These are phyloP conservation scores for Cladosporium sphaerospermum DNA, from an alignment of 2,329 filamentous ascomycete species.

Conservation along the genomic window DNA sequence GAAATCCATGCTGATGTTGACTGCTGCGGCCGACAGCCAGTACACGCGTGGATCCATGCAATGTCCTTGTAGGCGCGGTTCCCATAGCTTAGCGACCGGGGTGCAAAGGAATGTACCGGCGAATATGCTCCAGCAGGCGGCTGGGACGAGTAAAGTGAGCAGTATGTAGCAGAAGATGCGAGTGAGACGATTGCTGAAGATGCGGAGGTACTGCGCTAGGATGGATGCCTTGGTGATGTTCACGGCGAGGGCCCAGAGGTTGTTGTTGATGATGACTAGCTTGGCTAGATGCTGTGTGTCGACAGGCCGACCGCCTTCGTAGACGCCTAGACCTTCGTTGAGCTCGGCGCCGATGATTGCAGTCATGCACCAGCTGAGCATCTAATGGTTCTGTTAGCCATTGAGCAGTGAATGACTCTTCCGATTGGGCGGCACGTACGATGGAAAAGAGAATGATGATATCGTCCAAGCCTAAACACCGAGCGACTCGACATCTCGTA, in stretches of 20 bases:
- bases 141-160: slow-evolving; percentile 27
- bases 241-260: slow-evolving; percentile 29
- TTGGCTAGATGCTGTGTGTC: slow-evolving; percentile 21
- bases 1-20: slow-evolving; percentile 42
- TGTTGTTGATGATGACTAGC: slow-evolving; percentile 29
- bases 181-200: slow-evolving; percentile 35
- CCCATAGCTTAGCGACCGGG: slow-evolving; percentile 39
- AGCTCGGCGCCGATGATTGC: slow-evolving; percentile 23
- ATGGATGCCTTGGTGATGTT: slow-evolving; percentile 43
- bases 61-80: slow-evolving; percentile 24
- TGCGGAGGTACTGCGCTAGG: slow-evolving; percentile 44
- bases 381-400: slow-evolving; percentile 12
- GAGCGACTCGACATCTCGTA: slow-evolving; percentile 28
- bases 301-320: slow-evolving; percentile 9
- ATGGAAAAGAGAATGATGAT: slow-evolving; percentile 31
- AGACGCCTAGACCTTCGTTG: slow-evolving; percentile 20
- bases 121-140: slow-evolving; percentile 28
- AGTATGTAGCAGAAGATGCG: slow-evolving; percentile 34
- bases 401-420: not conserved
- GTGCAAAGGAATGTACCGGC: slow-evolving; percentile 38
- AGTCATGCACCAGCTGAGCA: slow-evolving; percentile 27
- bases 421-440: slow-evolving; percentile 17
- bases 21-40: slow-evolving; percentile 40
- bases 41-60: slow-evolving; percentile 37
- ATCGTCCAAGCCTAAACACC: slow-evolving; percentile 32